A percentile compares a stretch with the other conserved stretches of the same genome.
These are phyloP conservation scores for Choiromyces venosus DNA, from an alignment of 495 filamentous ascomycete genomes.

Conservation along the genomic window DNA sequence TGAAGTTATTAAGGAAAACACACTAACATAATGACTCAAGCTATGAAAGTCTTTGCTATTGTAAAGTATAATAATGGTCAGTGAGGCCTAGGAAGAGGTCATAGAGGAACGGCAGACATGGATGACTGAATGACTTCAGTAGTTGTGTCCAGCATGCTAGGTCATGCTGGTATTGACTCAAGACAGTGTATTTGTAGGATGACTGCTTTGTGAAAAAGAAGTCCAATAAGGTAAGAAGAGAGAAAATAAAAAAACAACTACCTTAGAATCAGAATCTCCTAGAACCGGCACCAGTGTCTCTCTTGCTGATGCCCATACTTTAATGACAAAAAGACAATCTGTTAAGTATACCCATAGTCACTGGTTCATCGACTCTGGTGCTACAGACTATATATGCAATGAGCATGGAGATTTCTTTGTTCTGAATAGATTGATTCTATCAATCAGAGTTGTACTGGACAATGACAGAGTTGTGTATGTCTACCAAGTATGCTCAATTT, in stretches of 20 bases:
- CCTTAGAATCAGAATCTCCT: too few relatives aligned
- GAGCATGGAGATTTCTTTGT: too few relatives aligned
- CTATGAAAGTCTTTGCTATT: too few relatives aligned
- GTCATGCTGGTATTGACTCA: not conserved
- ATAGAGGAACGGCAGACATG: too few relatives aligned
- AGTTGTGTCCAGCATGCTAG: not conserved
- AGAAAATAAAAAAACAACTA: not conserved
- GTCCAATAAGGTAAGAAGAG: not conserved
- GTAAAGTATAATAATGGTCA: too few relatives aligned
- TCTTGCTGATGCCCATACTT: not conserved
- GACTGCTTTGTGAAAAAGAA: not conserved
- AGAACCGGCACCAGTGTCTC: not conserved
- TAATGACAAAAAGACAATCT: not conserved
- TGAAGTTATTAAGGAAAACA: not conserved
- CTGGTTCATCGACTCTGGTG: not conserved
- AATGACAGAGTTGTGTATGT: too few relatives aligned
- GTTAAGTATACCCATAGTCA: not conserved
- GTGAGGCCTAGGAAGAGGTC: not conserved
- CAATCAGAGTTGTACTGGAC: too few relatives aligned
- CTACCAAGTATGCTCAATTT: too few relatives aligned
- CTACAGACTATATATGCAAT: too few relatives aligned
- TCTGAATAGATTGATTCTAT: too few relatives aligned
- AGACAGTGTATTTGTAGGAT: not conserved
- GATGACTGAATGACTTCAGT: too few relatives aligned
- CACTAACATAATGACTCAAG: too few relatives aligned